These are phyloP conservation scores for Cyberlindnera xishuangbannaensis DNA, from an alignment of 805 yeast genomes.

Conservation along the genomic window DNA sequence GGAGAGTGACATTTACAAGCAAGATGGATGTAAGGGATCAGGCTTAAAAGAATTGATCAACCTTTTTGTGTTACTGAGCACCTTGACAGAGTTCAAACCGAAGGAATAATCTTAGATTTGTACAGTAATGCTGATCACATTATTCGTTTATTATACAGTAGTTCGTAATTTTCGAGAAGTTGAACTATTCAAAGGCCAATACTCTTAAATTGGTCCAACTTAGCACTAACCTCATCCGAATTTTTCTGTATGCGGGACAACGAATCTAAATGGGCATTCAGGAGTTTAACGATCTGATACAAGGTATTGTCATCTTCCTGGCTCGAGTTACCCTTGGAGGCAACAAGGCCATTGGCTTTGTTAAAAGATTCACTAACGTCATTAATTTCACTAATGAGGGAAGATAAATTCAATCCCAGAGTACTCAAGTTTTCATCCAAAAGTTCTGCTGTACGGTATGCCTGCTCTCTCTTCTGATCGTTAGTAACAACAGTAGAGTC, in stretches of 20 bases:
- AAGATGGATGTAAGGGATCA: constrained; percentile 25
- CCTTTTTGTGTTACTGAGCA: constrained; percentile 46
- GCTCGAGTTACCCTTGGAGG: constrained; percentile 27
- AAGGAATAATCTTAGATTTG: constrained; percentile 15
- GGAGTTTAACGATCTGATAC: constrained; percentile 69
- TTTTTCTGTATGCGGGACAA: constrained; percentile 79
- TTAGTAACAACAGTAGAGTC: constrained; percentile 40
- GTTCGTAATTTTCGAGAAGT: too few species aligned
- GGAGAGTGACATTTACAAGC: constrained; percentile 21
- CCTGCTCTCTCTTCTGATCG: constrained; percentile 85
- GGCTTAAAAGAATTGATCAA: constrained; percentile 50
- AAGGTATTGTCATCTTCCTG: constrained; percentile 41
- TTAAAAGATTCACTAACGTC: constrained; percentile 77
- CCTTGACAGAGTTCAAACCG: constrained; percentile 42
- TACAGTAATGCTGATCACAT: neutral
- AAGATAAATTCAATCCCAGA: constrained; percentile 68
- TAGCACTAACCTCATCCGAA: constrained; percentile 61
- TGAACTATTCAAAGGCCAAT: constrained; percentile 13
- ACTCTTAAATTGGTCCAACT: constrained; percentile 38
- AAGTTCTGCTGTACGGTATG: constrained; percentile 80
- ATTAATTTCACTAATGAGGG: constrained; percentile 77
- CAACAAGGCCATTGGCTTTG: constrained; percentile 43
- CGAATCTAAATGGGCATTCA: constrained; percentile 86
- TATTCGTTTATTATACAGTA: neutral
- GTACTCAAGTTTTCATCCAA: constrained; percentile 76